Base-by-base conservation (phyloP, 768 basidiomycete species). In the Mycena leptocephala region DNA sequence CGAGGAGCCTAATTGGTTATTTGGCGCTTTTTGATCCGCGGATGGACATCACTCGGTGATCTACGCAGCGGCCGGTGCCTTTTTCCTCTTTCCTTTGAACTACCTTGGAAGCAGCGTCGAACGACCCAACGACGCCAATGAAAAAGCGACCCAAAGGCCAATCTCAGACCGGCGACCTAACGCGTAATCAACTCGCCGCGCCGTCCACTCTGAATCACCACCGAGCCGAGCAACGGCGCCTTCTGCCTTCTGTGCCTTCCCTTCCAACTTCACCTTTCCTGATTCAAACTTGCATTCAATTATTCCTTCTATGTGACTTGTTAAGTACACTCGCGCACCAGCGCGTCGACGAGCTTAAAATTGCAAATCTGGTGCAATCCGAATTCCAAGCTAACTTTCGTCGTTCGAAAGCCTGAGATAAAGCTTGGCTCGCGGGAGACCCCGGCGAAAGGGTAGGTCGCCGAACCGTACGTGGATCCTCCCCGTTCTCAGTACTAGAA, bases 131-230 rank as follows among this genome's bases (percentile, higher is more conserved):
- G n/a, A n/a, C n/a, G n/a, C n/a, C n/a, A 46, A 46, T 20, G 39
- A 13, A n/a, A n/a, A n/a, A n/a, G n/a, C n/a, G n/a, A n/a, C n/a
- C n/a, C n/a, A n/a, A n/a, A n/a, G n/a, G n/a, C n/a, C n/a, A n/a
- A n/a, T n/a, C n/a, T n/a, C n/a, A 48, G 32, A 33, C 56, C 72
- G 72, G 63, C 64, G 16, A 58, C 64, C 43, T 55, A 43, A n/a
- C 41, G 55, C 65, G 72, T 74, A 74, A 74, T 74, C 72, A 74
- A 67, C 33, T 74, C 72, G 22, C 72, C 72, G 72, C 35, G 14
- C 43, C 43, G 13, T 37, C 35, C 35, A n/a, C 32, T n/a, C n/a
- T n/a, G n/a, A n/a, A n/a, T n/a, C n/a, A n/a, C 1, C 69, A 20
- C 43, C 59, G 35, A 51, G 28, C 70, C 70, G 70, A 72, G 70